Conservation (phyloP, 2,329 filamentous ascomycete genomes). For the Xylaria multiplex region DNA sequence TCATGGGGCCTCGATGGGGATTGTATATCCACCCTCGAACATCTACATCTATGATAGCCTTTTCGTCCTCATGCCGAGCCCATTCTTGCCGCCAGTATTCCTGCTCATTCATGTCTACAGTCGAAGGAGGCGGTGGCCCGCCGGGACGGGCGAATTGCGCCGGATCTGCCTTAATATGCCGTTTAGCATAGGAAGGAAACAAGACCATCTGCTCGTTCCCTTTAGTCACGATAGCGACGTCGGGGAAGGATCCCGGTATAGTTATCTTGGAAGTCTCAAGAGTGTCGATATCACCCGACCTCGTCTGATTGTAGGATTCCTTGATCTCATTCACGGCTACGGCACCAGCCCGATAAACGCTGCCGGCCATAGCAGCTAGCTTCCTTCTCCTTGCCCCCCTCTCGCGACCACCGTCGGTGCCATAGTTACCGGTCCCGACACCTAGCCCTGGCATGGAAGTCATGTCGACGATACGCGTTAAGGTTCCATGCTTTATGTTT, state of each 20-base stretch:
- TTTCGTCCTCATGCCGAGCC: constrained; percentile 81
- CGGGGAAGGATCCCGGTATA: constrained; percentile 82
- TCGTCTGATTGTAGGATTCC: constrained; percentile 67
- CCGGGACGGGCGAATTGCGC: constrained; percentile 48
- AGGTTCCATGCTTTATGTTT: constrained; percentile 51
- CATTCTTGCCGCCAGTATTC: constrained; percentile 83
- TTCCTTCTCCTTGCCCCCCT: constrained; percentile 80
- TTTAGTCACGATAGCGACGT: constrained; percentile 80
- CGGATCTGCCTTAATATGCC: constrained; percentile 65
- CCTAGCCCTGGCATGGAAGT: constrained; percentile 50
- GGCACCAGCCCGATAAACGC: constrained; percentile 65
- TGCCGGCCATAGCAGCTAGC: constrained; percentile 73
- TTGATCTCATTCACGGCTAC: constrained; percentile 67
- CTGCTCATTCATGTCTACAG: constrained; percentile 64
- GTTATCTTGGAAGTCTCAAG: constrained; percentile 53
- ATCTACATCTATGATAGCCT: constrained; percentile 91
- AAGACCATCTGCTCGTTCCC: constrained; percentile 93
- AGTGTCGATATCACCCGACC: constrained; percentile 52
- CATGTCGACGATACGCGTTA: constrained; percentile 43
- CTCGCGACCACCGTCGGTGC: constrained; percentile 58
- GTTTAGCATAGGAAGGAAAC: constrained; percentile 92
- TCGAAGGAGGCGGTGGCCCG: constrained; percentile 54
- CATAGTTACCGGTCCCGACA: constrained; percentile 51
- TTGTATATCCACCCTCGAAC: constrained; percentile 95
- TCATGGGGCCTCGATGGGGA: constrained; percentile 85